phyloP scores from a whole-genome alignment of 768 basidiomycete species.

The Trametopsis cervina region DNA sequence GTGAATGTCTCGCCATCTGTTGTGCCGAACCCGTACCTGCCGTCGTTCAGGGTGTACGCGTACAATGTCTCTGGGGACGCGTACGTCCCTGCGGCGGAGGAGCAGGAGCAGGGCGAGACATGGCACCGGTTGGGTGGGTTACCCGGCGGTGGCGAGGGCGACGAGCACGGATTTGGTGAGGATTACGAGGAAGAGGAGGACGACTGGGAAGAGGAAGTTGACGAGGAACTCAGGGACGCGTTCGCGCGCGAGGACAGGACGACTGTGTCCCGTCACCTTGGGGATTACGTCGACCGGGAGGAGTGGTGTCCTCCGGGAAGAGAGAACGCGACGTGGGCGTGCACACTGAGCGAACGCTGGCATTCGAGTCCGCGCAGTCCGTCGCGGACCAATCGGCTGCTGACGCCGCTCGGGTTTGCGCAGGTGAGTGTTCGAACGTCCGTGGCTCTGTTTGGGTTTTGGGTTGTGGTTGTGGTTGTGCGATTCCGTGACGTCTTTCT shows the following conservation, averaged over 20 bases:
- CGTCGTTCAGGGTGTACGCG: conserved; percentile 71
- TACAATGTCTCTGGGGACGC: conserved; percentile 60
- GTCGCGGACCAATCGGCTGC: conserved; percentile 59
- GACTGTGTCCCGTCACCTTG: conserved; percentile 5
- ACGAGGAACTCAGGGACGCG: too few species aligned
- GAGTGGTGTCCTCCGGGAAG: neutral
- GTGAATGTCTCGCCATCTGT: conserved; percentile 78
- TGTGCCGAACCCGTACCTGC: conserved; percentile 83
- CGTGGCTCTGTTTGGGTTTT: neutral
- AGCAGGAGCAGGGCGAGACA: conserved; percentile 21
- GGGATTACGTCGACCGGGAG: conserved; percentile 9
- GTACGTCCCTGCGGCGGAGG: conserved; percentile 19
- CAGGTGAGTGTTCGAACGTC: conserved; percentile 62
- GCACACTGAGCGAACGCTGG: conserved; percentile 46
- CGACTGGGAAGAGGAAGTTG: too few species aligned
- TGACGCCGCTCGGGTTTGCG: conserved; percentile 77
- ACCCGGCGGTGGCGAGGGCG: too few species aligned
- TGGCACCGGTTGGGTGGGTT: neutral
- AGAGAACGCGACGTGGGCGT: conserved; percentile 6
- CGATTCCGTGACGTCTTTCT: too few species aligned
- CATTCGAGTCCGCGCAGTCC: conserved; percentile 59
- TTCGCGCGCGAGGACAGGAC: too few species aligned
- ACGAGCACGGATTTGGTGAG: too few species aligned
- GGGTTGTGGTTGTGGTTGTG: too few species aligned
- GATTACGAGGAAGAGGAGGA: too few species aligned